These are phyloP conservation scores for Gillenia trifoliata DNA, from an alignment of 306 rosid genomes.

Conservation along the genomic window DNA sequence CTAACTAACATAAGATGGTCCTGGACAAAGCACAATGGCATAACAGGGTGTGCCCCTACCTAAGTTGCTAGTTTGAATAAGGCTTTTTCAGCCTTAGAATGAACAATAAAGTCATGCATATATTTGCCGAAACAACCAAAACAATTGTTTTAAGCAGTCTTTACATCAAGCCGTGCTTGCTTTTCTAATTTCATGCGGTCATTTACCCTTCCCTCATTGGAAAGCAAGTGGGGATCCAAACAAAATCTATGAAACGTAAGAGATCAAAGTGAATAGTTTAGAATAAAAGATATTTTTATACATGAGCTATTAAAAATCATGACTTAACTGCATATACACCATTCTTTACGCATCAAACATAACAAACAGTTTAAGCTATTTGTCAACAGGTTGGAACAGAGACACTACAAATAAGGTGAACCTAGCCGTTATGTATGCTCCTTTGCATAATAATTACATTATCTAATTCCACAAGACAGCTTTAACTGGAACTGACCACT, in stretches of 20 bases:
- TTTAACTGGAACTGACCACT: conserved; percentile 26
- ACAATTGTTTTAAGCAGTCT: not conserved
- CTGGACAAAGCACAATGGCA: not conserved
- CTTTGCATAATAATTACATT: not conserved
- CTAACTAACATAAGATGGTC: not conserved
- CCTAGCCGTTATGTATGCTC: not conserved
- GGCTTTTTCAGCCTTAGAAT: not conserved
- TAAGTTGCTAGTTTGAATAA: too few species aligned
- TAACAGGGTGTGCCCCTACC: too few species aligned
- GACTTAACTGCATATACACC: too few species aligned
- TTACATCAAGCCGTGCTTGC: not conserved
- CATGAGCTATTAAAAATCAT: not conserved
- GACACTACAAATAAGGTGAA: not conserved
- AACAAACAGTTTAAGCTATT: not conserved
- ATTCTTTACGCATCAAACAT: not conserved
- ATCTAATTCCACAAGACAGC: conserved; percentile 4
- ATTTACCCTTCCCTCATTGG: not conserved
- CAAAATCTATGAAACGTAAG: too few species aligned
- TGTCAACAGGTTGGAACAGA: not conserved
- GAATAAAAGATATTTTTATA: not conserved
- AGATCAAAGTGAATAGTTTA: too few species aligned
- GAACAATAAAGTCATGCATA: not conserved
- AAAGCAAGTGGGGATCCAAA: not conserved
- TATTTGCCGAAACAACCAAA: not conserved
- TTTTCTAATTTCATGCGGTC: not conserved